Conservation (phyloP, 225 moss, liverwort and hornwort genomes). For the Physcomitrium patens region DNA sequence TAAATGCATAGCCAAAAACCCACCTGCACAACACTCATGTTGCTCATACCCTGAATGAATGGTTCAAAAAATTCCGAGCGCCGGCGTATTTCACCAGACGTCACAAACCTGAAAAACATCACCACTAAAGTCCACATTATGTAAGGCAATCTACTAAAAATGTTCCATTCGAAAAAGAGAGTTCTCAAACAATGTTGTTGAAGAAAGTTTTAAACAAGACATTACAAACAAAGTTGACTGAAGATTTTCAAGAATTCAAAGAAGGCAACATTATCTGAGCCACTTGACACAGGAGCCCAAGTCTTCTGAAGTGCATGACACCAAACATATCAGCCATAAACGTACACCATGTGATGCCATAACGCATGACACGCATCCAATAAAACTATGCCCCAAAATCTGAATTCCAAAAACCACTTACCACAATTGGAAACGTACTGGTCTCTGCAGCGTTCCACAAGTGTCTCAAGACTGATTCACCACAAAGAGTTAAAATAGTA, state of each 20-base stretch:
- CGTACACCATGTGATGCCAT: neutral
- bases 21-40: constrained; percentile 91
- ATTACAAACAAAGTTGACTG: no score
- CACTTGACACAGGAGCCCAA: neutral
- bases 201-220: no score
- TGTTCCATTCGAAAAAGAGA: no score
- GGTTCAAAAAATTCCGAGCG: constrained; percentile 92
- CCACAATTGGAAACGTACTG: constrained; percentile 98
- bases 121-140: constrained; percentile 72
- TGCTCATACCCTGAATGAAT: constrained; percentile 91
- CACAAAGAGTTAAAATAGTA: neutral
- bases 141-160: constrained; percentile 29
- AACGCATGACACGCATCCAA: no score
- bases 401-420: constrained; percentile 39
- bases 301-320: neutral
- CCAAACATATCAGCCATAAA: constrained; percentile 2
- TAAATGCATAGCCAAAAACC: constrained; percentile 5
- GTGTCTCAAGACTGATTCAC: constrained; percentile 75
- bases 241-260: neutral
- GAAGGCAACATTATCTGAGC: neutral
- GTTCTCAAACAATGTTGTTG: no score
- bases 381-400: neutral
- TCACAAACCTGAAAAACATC: constrained; percentile 99
- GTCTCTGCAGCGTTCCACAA: constrained; percentile 92
- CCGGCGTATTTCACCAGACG: constrained; percentile 88